Percentiles rank a stretch among this genome's conserved stretches.
Evolutionary conservation across 805 yeast species (phyloP).

Genomic region (Cyberlindnera nakhonratchasimensis): DNA sequence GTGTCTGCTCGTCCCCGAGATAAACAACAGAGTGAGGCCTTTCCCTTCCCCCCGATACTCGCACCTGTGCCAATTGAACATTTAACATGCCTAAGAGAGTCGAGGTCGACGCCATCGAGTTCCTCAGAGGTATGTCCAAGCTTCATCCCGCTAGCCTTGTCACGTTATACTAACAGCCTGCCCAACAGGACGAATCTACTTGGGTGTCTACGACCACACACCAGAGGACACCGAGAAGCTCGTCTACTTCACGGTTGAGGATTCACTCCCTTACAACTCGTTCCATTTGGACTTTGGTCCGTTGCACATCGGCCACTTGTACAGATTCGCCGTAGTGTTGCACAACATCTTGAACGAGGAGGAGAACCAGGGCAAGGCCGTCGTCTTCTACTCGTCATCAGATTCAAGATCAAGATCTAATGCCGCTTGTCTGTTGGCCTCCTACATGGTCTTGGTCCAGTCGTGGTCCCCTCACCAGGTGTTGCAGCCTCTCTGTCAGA

Average conservation of each 20-base stretch:
- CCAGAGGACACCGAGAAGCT: conserved; percentile 75
- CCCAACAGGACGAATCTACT: conserved; percentile 53
- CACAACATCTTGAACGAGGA: conserved; percentile 90
- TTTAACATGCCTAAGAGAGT: conserved; percentile 47
- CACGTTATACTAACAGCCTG: neutral
- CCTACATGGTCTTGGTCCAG: conserved; percentile 93
- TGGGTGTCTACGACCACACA: conserved; percentile 79
- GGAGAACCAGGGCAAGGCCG: conserved; percentile 79
- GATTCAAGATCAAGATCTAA: conserved; percentile 82
- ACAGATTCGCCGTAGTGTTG: conserved; percentile 90
- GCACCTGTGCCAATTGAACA: conserved; percentile 2
- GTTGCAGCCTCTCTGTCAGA: conserved; percentile 87
- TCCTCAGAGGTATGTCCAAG: conserved; percentile 22
- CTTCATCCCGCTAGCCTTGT: neutral
- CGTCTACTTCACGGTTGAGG: conserved; percentile 90
- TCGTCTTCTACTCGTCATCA: conserved; percentile 84
- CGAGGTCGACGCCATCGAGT: conserved; percentile 54
- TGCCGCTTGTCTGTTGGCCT: conserved; percentile 90
- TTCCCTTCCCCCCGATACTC: too few species aligned
- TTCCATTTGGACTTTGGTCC: conserved; percentile 98
- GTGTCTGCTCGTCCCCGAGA: too few species aligned
- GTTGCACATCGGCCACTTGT: conserved; percentile 85
- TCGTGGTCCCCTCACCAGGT: conserved; percentile 99
- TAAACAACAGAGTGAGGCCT: too few species aligned
- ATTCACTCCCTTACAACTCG: conserved; percentile 87